These are phyloP conservation scores for Fusarium domesticum DNA, from an alignment of 2,329 filamentous ascomycete species.

Conservation along the genomic window DNA sequence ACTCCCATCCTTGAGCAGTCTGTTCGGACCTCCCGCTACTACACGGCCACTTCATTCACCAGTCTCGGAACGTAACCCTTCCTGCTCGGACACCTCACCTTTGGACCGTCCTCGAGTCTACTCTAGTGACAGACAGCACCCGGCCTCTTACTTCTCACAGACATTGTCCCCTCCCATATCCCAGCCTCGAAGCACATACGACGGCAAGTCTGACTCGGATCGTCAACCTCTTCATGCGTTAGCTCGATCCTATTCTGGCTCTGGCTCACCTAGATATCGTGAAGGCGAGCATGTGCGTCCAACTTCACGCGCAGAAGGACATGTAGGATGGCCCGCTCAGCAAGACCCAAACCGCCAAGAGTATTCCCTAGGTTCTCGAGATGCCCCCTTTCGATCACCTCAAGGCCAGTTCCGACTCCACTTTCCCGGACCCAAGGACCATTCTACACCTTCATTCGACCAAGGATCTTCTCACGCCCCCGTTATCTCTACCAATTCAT, in stretches of 20 bases:
- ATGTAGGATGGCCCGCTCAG: constrained; percentile 37
- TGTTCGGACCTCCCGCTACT: constrained; percentile 50
- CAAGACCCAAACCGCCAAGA: constrained; percentile 43
- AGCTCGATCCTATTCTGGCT: constrained; percentile 39
- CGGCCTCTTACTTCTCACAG: constrained; percentile 49
- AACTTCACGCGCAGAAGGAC: constrained; percentile 38
- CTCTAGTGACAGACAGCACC: constrained; percentile 39
- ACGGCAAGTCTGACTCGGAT: constrained; percentile 44
- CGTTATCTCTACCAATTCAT: constrained; percentile 30
- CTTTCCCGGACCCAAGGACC: constrained; percentile 37
- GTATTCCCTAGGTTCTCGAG: constrained; percentile 45
- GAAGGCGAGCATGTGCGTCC: constrained; percentile 38
- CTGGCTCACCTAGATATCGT: constrained; percentile 45
- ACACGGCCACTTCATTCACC: constrained; percentile 46
- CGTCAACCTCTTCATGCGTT: constrained; percentile 32
- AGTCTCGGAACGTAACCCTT: constrained; percentile 43
- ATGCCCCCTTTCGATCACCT: constrained; percentile 34
- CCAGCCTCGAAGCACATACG: constrained; percentile 47
- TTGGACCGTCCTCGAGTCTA: constrained; percentile 46
- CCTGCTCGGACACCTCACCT: constrained; percentile 44
- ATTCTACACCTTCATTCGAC: constrained; percentile 27
- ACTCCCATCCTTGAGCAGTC: constrained; percentile 55
- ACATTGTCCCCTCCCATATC: constrained; percentile 36
- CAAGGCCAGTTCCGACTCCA: constrained; percentile 37
- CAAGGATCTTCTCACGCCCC: constrained; percentile 25